phyloP scores from a whole-genome alignment of 768 basidiomycete genomes.

The Amanita exitialis region DNA sequence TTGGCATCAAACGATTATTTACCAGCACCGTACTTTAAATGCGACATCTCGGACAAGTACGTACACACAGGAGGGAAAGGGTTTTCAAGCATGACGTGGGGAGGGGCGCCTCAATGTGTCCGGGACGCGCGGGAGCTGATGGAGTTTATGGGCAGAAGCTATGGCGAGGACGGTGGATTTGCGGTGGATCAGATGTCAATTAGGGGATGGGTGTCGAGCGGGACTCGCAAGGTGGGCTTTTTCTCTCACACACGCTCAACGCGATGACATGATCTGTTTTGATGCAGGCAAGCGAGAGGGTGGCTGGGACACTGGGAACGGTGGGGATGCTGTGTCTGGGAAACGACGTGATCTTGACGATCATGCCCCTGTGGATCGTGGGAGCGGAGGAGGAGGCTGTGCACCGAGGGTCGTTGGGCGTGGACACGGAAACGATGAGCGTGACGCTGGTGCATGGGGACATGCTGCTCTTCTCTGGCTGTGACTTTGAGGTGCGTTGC shows the following conservation, averaged over 20 bases:
- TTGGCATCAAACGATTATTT: background rate
- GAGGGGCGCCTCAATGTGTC: background rate
- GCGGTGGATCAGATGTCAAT: slow-evolving; percentile 16
- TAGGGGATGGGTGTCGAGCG: slow-evolving; percentile 32
- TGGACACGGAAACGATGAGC: background rate
- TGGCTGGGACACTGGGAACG: slow-evolving; percentile 17
- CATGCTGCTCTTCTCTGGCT: slow-evolving; percentile 27
- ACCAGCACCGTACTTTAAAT: background rate
- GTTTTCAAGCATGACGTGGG: slow-evolving; percentile 1
- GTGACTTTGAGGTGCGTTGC: slow-evolving; percentile 29
- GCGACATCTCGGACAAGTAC: background rate
- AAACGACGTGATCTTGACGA: slow-evolving; percentile 23
- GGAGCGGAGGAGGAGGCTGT: background rate
- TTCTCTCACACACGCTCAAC: no score
- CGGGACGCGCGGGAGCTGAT: background rate
- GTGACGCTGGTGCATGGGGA: slow-evolving; percentile 34
- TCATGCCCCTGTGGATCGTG: slow-evolving; percentile 17
- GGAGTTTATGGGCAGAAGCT: slow-evolving; percentile 1
- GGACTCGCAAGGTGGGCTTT: slow-evolving; percentile 24
- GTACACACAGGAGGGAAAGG: background rate
- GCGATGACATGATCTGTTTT: background rate
- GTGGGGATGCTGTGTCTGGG: slow-evolving; percentile 28
- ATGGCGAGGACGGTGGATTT: background rate
- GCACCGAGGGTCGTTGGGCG: no score
- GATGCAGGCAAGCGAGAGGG: slow-evolving; percentile 14